Percentiles rank a stretch among this genome's conserved stretches.
These are phyloP conservation scores for Diophrys sp. DNA, from an alignment of 73 alveolate genomes.

Conservation along the genomic window DNA sequence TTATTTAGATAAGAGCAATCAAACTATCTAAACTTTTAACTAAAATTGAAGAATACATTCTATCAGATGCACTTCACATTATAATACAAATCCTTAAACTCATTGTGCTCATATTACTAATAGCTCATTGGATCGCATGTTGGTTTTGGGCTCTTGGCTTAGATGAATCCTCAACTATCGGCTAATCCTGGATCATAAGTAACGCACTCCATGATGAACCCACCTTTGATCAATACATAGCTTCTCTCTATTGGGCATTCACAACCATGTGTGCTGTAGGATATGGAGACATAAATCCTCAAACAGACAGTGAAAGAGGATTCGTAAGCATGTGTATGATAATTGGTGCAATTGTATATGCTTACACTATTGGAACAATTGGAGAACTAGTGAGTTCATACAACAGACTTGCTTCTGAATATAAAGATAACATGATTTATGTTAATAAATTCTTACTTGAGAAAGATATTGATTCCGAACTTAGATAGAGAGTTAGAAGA, in stretches of 20 bases:
- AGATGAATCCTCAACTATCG: background rate
- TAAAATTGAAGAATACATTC: conserved; percentile 67
- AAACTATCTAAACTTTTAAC: conserved; percentile 62
- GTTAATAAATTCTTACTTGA: conserved; percentile 47
- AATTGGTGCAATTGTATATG: conserved; percentile 54
- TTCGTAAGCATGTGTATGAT: conserved; percentile 55
- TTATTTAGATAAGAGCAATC: conserved; percentile 51
- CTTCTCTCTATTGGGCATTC: conserved; percentile 59
- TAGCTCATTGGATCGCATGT: conserved; percentile 48
- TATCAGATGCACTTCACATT: conserved; percentile 27
- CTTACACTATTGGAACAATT: conserved; percentile 56
- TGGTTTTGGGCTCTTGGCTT: conserved; percentile 19
- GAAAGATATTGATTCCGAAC: conserved; percentile 33
- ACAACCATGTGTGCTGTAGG: conserved; percentile 85
- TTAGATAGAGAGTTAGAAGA: conserved; percentile 46
- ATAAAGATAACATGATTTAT: conserved; percentile 39
- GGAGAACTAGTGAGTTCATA: conserved; percentile 31
- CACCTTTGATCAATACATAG: conserved; percentile 30
- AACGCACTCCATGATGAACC: conserved; percentile 19
- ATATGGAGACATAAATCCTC: conserved; percentile 66
- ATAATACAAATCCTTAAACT: conserved; percentile 28
- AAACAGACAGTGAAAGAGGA: conserved; percentile 44
- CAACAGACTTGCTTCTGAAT: conserved; percentile 33
- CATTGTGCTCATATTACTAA: conserved; percentile 18
- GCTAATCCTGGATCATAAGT: background rate